Evolutionary conservation across 306 rosid species (phyloP), one percentile per base, ranked within the genome.

Genomic region (Dalbergia cochinchinensis): DNA sequence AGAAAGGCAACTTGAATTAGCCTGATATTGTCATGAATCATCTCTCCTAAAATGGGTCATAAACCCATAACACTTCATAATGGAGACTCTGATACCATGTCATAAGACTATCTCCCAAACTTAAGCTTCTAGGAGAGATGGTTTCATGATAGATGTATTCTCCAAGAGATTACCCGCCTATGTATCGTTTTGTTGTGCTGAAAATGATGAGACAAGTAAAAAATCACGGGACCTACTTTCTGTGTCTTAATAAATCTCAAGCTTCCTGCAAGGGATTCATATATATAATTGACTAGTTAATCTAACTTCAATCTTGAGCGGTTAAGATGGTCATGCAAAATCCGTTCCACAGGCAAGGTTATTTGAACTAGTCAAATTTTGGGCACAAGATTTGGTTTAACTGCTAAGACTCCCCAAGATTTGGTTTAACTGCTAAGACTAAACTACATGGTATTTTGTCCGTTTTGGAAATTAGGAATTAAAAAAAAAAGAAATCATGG

Each of bases 311-410:
- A 57, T 5, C 8, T 54, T 33, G 15, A 44, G 19, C 45, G 48
- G 80, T 63, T 48, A 47, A 76, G 42, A 63, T 62, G 18, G 63
- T 57, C 44, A 13, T 4, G 39, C 14, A 18, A 37, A 18, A 47
- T 51, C 63, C 73, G 61, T 41, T 63, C 41, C 18, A 7, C 14
- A 31, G 41, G 42, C 7, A 73, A n/a, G 45, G 34, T 55, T 64
- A 33, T 26, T 73, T 14, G 12, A 20, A 34, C 33, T 20, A 77
- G n/a, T 50, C 10, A 53, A 53, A 34, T 14, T 54, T 53, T 20
- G 20, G 20, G n/a, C 55, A 53, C 7, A 7, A 42, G 13, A 54
- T 45, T 70, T 37, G 50, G 59, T 71, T 50, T 35, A 20, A 37
- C 54, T n/a, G 65, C 58, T 44, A 6, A 54, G 22, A 53, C 12